Evolutionary conservation across 495 filamentous ascomycete genomes (phyloP).

Genomic region (Annulohypoxylon maeteangense): DNA sequence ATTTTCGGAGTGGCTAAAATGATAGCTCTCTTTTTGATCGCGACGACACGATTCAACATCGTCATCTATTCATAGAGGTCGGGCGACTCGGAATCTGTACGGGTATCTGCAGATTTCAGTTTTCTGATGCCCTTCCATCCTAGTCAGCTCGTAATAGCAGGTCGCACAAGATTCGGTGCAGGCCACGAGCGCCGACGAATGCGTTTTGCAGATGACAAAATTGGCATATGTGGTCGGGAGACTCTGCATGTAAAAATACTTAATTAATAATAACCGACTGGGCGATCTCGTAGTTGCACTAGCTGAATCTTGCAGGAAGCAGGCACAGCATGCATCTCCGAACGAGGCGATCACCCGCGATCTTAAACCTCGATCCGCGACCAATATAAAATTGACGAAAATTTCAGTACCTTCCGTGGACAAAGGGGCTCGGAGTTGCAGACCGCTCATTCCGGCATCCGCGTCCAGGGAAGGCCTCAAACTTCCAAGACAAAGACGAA

Average conservation of each 20-base stretch:
- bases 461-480: background rate
- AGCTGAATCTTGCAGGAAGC: conserved; percentile 1
- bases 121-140: conserved; percentile 16
- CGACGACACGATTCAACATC: conserved; percentile 3
- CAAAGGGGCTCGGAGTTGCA: background rate
- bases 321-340: background rate
- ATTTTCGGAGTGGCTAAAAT: conserved; percentile 10
- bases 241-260: conserved; percentile 6
- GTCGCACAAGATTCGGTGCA: conserved; percentile 25
- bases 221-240: conserved; percentile 9
- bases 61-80: conserved; percentile 7
- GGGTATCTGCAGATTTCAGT: conserved; percentile 26
- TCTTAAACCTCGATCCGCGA: background rate
- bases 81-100: conserved; percentile 17
- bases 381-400: background rate
- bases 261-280: conserved; percentile 9
- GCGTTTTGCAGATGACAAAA: conserved; percentile 21
- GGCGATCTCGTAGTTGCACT: background rate
- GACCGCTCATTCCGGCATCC: background rate
- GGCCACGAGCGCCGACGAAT: conserved; percentile 16
- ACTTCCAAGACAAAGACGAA: conserved; percentile 3
- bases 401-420: conserved; percentile 1
- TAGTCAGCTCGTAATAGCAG: conserved; percentile 27
- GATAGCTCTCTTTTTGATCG: conserved; percentile 20
- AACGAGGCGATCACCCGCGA: background rate